Base-by-base conservation (phyloP, 2,329 filamentous ascomycete genomes). In the Phialemoniopsis sp. region DNA sequence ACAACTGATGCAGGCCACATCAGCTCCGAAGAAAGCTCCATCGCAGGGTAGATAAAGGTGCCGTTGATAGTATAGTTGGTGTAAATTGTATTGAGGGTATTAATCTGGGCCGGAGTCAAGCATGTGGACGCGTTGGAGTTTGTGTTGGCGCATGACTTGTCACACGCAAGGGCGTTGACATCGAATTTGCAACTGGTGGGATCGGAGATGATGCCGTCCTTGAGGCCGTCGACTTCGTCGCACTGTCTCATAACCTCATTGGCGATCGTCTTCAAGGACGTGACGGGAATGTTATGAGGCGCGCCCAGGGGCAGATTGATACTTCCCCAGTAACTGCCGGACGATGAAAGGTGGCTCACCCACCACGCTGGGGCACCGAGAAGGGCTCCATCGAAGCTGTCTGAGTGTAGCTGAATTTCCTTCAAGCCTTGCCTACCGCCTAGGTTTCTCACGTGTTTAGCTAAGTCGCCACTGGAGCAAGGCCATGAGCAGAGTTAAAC, bases 361-460 rank as follows among this genome's bases (percentile, higher is more conserved):
- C 53, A 53, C 57, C 48, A 72, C 18, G 46, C 71, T 13, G 67
- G 62, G 3, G 59, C 63, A 1, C 72, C 73, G 7, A 76, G 66
- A 0, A 78, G 56, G n/a, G 76, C 66, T 9, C 76, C 77, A 43
- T 80, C 74, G 42, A 80, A 80, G 39, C 74, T 73, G 13, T 74
- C 66, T 0, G 76, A 73, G 43, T 68, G 70, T 14, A 64, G 47
- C 48, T 80, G 69, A 3, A 73, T 62, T 41, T 76, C 68, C 38
- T 70, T 72, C 13, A 80, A 55, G 8, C 77, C 78, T 54, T 82
- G 76, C 1, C 77, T 62, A 1, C 78, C 78, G 17, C 78, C 78
- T n/a, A n/a, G n/a, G n/a, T n/a, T n/a, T n/a, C n/a, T n/a, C n/a
- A n/a, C n/a, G n/a, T n/a, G n/a, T n/a, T n/a, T n/a, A n/a, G n/a